phyloP scores from a whole-genome alignment of 1,139 yeast genomes.

The Wickerhamiella pararugosa region DNA sequence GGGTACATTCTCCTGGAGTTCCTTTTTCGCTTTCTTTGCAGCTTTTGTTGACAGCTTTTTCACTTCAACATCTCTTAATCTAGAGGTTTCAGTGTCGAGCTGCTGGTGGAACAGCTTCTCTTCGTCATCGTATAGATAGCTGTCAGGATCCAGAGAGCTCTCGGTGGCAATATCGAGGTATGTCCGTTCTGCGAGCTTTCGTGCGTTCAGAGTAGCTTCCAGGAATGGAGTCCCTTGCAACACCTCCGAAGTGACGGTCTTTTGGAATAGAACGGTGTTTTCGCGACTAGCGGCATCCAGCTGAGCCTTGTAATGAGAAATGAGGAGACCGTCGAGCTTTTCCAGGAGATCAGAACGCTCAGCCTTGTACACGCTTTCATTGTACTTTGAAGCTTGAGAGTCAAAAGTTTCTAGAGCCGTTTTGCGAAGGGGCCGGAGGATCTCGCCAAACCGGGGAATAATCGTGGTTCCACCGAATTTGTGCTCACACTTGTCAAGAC shows the following conservation, averaged over 20 bases:
- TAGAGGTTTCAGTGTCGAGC: constrained; percentile 22
- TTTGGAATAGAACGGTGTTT: constrained; percentile 13
- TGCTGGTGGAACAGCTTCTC: constrained; percentile 20
- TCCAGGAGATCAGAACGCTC: constrained; percentile 35
- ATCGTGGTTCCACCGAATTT: constrained; percentile 16
- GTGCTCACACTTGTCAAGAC: constrained; percentile 20
- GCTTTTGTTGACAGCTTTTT: constrained; percentile 23
- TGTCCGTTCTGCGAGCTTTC: constrained; percentile 15
- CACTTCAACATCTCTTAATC: constrained; percentile 36
- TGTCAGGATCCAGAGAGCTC: constrained; percentile 18
- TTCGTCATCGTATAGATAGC: constrained; percentile 21
- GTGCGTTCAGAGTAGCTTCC: constrained; percentile 21
- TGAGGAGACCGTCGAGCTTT: constrained; percentile 21
- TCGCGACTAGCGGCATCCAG: constrained; percentile 25
- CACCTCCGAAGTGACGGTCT: constrained; percentile 1
- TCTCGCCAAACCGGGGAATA: constrained; percentile 21
- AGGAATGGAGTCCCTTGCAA: constrained; percentile 13
- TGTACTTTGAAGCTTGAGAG: constrained; percentile 57
- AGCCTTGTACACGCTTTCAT: constrained; percentile 45
- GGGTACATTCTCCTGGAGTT: constrained; percentile 21
- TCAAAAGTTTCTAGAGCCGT: constrained; percentile 42
- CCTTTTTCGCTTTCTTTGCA: constrained; percentile 17
- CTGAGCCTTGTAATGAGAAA: constrained; percentile 30
- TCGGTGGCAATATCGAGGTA: constrained; percentile 21
- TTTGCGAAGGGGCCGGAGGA: constrained; percentile 17